Conservation (phyloP, 1,139 yeast genomes). For the Nakaseomyces kungkrabaensis region DNA sequence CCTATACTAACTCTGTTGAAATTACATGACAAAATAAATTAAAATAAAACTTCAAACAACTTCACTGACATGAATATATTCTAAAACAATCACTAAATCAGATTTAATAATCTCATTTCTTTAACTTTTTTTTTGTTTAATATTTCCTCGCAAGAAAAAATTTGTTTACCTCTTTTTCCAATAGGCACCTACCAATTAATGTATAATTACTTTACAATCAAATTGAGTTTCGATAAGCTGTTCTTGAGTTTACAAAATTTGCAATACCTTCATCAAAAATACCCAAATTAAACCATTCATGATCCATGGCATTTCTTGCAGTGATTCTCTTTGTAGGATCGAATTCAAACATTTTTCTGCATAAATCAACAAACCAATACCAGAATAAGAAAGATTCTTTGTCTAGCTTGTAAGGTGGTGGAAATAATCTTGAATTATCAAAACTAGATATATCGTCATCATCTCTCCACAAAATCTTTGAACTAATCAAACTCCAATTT, state of each 20-base stretch:
- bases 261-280: conserved; percentile 56
- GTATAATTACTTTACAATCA: conserved; percentile 2
- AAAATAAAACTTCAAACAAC: too few relatives aligned
- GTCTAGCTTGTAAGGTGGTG: conserved; percentile 18
- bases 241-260: conserved; percentile 9
- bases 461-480: conserved; percentile 12
- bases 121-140: background rate
- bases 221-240: background rate
- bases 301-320: conserved; percentile 62
- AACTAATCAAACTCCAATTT: conserved; percentile 23
- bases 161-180: too few relatives aligned
- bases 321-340: conserved; percentile 56
- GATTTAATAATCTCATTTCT: background rate
- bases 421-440: background rate
- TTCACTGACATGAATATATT: background rate
- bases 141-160: too few relatives aligned
- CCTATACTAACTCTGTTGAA: too few relatives aligned
- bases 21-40: too few relatives aligned
- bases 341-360: conserved; percentile 49
- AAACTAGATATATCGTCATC: conserved; percentile 3
- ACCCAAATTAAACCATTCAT: conserved; percentile 70
- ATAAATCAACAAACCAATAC: conserved; percentile 64
- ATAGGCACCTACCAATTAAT: background rate
- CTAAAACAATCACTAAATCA: background rate
- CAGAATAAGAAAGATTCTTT: conserved; percentile 56